These are phyloP conservation scores for Ganoderma lingzhi DNA, from an alignment of 1,284 basidiomycete genomes.

Conservation along the genomic window DNA sequence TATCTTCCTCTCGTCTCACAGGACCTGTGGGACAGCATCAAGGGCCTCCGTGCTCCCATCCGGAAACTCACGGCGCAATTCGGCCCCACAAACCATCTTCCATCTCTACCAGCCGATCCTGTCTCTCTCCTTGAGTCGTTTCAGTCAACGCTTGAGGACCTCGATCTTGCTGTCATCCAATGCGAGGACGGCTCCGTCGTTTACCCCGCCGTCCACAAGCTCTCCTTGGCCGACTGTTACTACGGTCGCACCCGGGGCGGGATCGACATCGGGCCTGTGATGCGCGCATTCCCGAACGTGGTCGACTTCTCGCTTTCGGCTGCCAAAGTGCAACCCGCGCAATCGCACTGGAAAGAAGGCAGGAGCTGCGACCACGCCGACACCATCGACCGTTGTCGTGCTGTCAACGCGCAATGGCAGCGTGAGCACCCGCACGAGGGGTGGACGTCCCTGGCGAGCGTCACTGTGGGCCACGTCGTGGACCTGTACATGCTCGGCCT, in stretches of 20 bases:
- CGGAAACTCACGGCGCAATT: constrained; percentile 12
- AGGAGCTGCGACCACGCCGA: constrained; percentile 21
- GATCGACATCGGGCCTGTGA: constrained; percentile 18
- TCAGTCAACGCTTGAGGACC: constrained; percentile 15
- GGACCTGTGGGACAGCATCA: constrained; percentile 14
- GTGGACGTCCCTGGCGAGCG: constrained; percentile 13
- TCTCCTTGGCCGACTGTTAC: constrained; percentile 22
- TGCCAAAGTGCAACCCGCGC: constrained; percentile 16
- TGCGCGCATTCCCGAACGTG: constrained; percentile 18
- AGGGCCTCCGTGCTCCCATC: constrained; percentile 12
- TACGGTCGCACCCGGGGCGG: constrained; percentile 16
- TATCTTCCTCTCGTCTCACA: constrained; percentile 15
- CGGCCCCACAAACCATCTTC: constrained; percentile 14
- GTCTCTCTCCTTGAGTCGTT: constrained; percentile 22
- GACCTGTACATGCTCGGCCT: constrained; percentile 28
- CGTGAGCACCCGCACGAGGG: neutral
- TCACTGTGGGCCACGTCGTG: constrained; percentile 20
- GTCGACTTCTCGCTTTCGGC: constrained; percentile 16
- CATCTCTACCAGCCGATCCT: constrained; percentile 10
- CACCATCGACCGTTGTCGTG: constrained; percentile 22
- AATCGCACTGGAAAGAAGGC: constrained; percentile 19
- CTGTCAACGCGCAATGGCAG: constrained; percentile 16
- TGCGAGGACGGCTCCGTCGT: constrained; percentile 6
- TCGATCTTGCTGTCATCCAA: constrained; percentile 19
- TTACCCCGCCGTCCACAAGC: constrained; percentile 11